Evolutionary conservation across 805 yeast genomes (phyloP), one percentile per base, ranked within the genome.

Genomic region (Candida sithepensis): DNA sequence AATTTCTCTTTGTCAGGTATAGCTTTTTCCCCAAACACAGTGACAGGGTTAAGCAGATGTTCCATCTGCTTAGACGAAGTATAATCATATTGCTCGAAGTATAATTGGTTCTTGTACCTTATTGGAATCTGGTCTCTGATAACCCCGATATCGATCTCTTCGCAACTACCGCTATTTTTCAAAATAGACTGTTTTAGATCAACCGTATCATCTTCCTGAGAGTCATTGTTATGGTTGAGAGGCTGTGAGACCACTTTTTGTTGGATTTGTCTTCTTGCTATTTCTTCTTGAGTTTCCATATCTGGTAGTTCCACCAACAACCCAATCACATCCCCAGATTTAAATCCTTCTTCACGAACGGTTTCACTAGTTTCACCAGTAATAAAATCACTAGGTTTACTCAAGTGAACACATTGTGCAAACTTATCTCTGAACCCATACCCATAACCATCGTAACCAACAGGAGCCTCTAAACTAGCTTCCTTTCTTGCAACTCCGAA

Each of bases 361-460:
- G 7, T 5, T 7, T 30, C 34, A 7, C 34, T 12, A 36, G 59
- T 60, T 2, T 85, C 82, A 2, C 66, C 57, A 3, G 39, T 36
- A 72, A 84, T 71, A 53, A 80, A 78, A 30, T 75, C 73, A 22
- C 66, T 61, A 0, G 89, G 88, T 42, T 91, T 75, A 49, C 92
- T 83, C 39, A 85, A 67, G 53, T 94, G 95, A 21, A 94, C 74
- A 24, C 78, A 79, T 54, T 87, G 86, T 2, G 96, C 91, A 6
- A 76, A 73, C 33, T 77, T 75, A 66, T 92, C 97, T 49, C 97
- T 74, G 2, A 94, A 60, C 2, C 96, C 97, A 65, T 94, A 92
- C 0, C 97, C 92, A 67, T 90, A 94, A 0, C 90, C 92, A 65
- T 94, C 98, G 58, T 80, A 88, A 2, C 99, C 99, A 5, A 91